These are phyloP conservation scores for Cyclotella kingstonii DNA, from an alignment of 108 stramenopile species.

Conservation along the genomic window DNA sequence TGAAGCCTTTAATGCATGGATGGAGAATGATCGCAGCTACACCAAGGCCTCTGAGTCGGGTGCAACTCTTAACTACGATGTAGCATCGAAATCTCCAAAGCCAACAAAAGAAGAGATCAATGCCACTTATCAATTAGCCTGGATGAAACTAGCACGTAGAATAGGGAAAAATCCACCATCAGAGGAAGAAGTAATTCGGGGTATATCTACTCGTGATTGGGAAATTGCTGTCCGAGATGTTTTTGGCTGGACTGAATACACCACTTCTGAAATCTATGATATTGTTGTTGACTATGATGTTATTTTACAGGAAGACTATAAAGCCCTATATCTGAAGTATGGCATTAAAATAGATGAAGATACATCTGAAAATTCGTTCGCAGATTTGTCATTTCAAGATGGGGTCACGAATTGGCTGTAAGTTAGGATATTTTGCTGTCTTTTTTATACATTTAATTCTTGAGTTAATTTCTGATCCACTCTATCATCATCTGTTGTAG, in stretches of 20 bases:
- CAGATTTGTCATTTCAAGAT: conserved; percentile 32
- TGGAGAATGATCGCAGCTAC: conserved; percentile 14
- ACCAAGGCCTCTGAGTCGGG: conserved; percentile 10
- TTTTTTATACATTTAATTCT: neutral
- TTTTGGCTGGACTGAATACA: conserved; percentile 57
- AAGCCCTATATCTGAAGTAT: conserved; percentile 8
- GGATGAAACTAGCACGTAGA: conserved; percentile 52
- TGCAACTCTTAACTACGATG: no score
- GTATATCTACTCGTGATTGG: conserved; percentile 46
- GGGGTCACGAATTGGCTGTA: conserved; percentile 61
- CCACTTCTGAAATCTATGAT: conserved; percentile 40
- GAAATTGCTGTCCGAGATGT: conserved; percentile 50
- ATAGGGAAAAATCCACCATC: conserved; percentile 41
- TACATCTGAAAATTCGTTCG: no score
- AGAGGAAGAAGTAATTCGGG: conserved; percentile 46
- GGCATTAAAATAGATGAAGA: conserved; percentile 14
- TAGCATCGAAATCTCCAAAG: no score
- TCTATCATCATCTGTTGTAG: neutral
- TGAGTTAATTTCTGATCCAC: neutral
- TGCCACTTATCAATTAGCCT: conserved; percentile 40
- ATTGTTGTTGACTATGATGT: conserved; percentile 44
- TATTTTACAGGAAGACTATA: conserved; percentile 32
- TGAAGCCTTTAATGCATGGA: conserved; percentile 58
- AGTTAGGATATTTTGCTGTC: conserved; percentile 7
- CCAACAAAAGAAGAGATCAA: conserved; percentile 41